Evolutionary conservation across 1,284 basidiomycete species (phyloP), one percentile per base, ranked within the genome.

Genomic region (Farysia itapuensis): DNA sequence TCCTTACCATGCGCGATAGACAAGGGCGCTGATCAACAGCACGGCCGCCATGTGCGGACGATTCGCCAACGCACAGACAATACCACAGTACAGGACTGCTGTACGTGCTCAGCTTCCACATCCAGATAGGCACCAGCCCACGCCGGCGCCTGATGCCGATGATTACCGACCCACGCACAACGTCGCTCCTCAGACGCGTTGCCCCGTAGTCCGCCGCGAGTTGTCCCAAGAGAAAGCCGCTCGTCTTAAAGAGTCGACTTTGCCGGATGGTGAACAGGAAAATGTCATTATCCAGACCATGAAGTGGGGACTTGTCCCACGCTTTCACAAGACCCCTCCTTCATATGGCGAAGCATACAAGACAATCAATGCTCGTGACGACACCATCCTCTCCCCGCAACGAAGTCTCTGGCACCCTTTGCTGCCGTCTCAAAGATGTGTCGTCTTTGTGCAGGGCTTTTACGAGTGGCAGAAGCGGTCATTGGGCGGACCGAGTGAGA

Each of bases 281-380:
- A 37, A 35, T n/a, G 32, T 56, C 30, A 45, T 71, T 34, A 40
- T 69, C 4, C 58, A 71, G 40, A 53, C 66, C 18, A 67, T 67
- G 90, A 86, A 86, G 70, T 96, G 92, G 92, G 92, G 92, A 1
- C 81, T 96, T 2, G 83, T 91, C 2, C 89, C 89, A 1, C 85
- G 89, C 70, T 93, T 86, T 83, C 85, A 83, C 67, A 90, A 90
- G 70, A 68, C 77, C 16, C 79, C 79, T 1, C 82, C 85, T 30
- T 83, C 86, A 42, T 83, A 86, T 52, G 83, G 82, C 40, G 79
- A 80, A n/a, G 59, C 67, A 9, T 77, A 90, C 45, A 88, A 84
- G 65, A 93, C 92, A 0, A 94, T 89, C 59, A 97, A 96, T 66
- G 90, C 92, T 0, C 84, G 90, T 18, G 82, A 85, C 8, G 93